These are phyloP conservation scores for Trichophyton schoenleinii DNA, from an alignment of 2,329 filamentous ascomycete species.

Conservation along the genomic window DNA sequence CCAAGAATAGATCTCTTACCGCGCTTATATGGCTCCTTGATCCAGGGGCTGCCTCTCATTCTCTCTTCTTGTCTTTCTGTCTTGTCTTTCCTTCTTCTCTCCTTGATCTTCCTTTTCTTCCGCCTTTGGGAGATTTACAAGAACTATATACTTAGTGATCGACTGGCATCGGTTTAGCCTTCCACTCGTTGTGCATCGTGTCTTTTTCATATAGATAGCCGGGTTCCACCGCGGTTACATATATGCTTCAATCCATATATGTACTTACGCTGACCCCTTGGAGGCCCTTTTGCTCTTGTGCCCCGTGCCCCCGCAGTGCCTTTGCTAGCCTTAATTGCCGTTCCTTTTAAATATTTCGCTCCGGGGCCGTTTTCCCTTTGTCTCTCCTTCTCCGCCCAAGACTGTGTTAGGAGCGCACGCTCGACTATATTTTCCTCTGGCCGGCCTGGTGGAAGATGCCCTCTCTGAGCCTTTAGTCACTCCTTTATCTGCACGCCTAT, in stretches of 20 bases:
- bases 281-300: not conserved
- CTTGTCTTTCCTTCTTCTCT: not conserved
- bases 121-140: not conserved
- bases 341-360: not conserved
- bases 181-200: not conserved
- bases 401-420: not conserved
- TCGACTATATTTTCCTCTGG: not conserved
- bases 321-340: not conserved
- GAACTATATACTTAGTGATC: not conserved
- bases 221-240: conserved; percentile 2
- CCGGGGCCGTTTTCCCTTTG: not conserved
- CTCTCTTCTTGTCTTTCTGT: not conserved
- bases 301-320: not conserved
- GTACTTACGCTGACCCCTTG: not conserved
- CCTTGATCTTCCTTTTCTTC: not conserved
- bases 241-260: not conserved
- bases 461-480: not conserved
- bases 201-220: not conserved
- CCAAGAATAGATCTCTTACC: not conserved
- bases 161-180: conserved; percentile 2
- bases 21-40: not conserved
- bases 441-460: not conserved
- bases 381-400: not conserved
- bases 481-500: not conserved
- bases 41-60: not conserved